Evolutionary conservation across 2,329 filamentous ascomycete genomes (phyloP).

Genomic region (Pseudogymnoascus sp.): DNA sequence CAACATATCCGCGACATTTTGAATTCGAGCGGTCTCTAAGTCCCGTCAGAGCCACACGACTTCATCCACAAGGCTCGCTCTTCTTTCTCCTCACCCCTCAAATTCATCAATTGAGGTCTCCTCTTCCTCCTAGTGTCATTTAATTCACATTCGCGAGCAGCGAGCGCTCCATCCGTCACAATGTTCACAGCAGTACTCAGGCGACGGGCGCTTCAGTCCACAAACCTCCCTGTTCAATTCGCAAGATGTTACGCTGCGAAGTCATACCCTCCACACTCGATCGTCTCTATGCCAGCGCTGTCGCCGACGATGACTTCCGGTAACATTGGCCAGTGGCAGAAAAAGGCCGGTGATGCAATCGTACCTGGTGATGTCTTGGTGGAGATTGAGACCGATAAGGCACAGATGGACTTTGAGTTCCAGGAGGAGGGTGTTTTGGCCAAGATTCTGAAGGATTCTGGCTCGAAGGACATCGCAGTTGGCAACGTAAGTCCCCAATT

Average conservation of each 20-base stretch:
- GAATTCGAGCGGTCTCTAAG: neutral
- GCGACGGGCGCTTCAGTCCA: slow-evolving; percentile 52
- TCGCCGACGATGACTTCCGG: slow-evolving; percentile 96
- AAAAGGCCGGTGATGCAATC: slow-evolving; percentile 85
- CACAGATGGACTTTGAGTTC: slow-evolving; percentile 99
- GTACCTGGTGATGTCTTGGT: slow-evolving; percentile 90
- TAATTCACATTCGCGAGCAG: neutral
- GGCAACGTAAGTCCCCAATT: slow-evolving; percentile 69
- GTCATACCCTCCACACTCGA: slow-evolving; percentile 91
- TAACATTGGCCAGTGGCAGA: slow-evolving; percentile 97
- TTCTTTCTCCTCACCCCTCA: neutral
- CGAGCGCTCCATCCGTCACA: slow-evolving; percentile 23
- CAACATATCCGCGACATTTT: slow-evolving; percentile 10
- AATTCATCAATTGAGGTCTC: slow-evolving; percentile 3
- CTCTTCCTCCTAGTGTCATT: neutral
- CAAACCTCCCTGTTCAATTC: slow-evolving; percentile 47
- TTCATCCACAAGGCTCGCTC: slow-evolving; percentile 2
- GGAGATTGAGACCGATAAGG: slow-evolving; percentile 99
- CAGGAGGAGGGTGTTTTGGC: slow-evolving; percentile 96
- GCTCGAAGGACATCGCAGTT: slow-evolving; percentile 88
- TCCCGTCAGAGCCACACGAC: slow-evolving; percentile 1
- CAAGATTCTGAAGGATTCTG: slow-evolving; percentile 87
- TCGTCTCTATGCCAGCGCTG: slow-evolving; percentile 96
- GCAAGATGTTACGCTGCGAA: slow-evolving; percentile 49
- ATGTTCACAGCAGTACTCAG: slow-evolving; percentile 60